Conservation (phyloP, 148 eudicot genomes). For the Rhododendron williamsianum region DNA sequence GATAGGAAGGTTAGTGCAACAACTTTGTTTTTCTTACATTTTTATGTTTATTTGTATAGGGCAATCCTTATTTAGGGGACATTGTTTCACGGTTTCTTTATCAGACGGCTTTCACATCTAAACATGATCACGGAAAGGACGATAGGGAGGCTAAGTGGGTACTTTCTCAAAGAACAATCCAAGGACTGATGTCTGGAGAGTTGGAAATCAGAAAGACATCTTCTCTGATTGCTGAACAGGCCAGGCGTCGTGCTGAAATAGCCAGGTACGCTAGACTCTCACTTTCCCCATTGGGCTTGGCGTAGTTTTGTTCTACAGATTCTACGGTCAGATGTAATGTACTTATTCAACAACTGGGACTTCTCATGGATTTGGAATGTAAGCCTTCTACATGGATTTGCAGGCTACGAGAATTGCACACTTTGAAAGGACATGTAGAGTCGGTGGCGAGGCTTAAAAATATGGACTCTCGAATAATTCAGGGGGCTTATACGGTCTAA, state of each 20-base stretch:
- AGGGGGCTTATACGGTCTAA: conserved; percentile 52
- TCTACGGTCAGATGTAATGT: not conserved
- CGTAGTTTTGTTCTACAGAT: not conserved
- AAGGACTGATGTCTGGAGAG: conserved; percentile 37
- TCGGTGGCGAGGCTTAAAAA: conserved; percentile 55
- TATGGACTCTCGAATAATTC: conserved; percentile 32
- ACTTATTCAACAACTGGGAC: not conserved
- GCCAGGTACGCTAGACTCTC: conserved; percentile 38
- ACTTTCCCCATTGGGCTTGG: not conserved
- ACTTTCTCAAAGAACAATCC: conserved; percentile 49
- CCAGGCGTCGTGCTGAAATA: conserved; percentile 69
- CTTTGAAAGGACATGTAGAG: conserved; percentile 57
- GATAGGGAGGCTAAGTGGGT: conserved; percentile 56
- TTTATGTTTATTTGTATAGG: not conserved
- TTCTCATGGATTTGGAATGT: not conserved
- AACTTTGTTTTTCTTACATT: not conserved
- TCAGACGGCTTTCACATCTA: conserved; percentile 64
- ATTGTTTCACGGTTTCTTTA: not conserved
- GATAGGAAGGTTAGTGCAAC: conserved; percentile 48
- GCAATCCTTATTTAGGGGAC: not conserved
- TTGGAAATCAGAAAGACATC: conserved; percentile 27
- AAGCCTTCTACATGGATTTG: conserved; percentile 11
- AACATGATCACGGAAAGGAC: conserved; percentile 56
- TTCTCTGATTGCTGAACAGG: conserved; percentile 60
- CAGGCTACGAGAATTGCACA: conserved; percentile 57